Evolutionary conservation across 352 stramenopile species (phyloP).

Genomic region (Globisporangium radiosum): DNA sequence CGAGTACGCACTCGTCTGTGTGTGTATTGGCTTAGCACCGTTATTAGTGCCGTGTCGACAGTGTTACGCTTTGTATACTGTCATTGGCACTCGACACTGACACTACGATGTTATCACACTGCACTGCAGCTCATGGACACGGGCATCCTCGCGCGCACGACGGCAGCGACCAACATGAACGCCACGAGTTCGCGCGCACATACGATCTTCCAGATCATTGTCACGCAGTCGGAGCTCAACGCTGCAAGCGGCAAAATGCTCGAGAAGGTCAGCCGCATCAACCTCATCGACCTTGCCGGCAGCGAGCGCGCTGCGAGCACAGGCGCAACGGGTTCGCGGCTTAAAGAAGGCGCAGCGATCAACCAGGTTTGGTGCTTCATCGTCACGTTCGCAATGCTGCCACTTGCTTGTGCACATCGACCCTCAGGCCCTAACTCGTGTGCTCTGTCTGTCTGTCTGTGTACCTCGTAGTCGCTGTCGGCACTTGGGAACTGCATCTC

Average conservation of each 20-base stretch:
- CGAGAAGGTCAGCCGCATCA: constrained; percentile 84
- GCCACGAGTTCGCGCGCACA: constrained; percentile 77
- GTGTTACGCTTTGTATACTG: too few species aligned
- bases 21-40: neutral
- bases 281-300: constrained; percentile 90
- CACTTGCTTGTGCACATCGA: neutral
- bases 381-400: too few species aligned
- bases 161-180: constrained; percentile 85
- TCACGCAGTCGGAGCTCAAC: constrained; percentile 76
- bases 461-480: constrained; percentile 51
- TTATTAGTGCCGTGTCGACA: neutral
- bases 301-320: constrained; percentile 88
- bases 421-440: too few species aligned
- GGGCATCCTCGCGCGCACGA: constrained; percentile 76
- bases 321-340: constrained; percentile 70
- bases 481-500: constrained; percentile 92
- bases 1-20: constrained; percentile 16
- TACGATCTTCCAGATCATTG: constrained; percentile 82
- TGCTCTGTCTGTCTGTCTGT: neutral
- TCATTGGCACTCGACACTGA: neutral
- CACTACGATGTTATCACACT: neutral
- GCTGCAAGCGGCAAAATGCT: constrained; percentile 62
- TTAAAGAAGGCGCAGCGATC: constrained; percentile 94
- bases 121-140: constrained; percentile 71
- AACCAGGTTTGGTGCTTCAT: constrained; percentile 57